These are phyloP conservation scores for Exophiala xenobiotica DNA, from an alignment of 2,329 filamentous ascomycete species.

Conservation along the genomic window DNA sequence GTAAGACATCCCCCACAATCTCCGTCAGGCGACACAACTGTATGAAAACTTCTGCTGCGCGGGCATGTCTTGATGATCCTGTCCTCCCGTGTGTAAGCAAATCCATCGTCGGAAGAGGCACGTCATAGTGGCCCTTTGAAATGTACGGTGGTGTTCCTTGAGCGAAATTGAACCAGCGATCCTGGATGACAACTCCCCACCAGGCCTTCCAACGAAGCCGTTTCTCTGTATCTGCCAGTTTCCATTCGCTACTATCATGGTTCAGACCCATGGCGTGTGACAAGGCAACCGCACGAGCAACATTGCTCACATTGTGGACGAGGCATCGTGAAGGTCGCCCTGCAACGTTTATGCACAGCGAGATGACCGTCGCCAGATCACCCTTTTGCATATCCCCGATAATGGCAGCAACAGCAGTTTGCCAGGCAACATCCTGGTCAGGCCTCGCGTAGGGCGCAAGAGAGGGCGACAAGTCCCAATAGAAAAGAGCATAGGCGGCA, in stretches of 20 bases:
- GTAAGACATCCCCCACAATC: constrained; percentile 47
- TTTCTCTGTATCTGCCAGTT: constrained; percentile 52
- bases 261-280: constrained; percentile 58
- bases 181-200: constrained; percentile 59
- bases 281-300: constrained; percentile 54
- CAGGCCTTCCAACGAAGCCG: constrained; percentile 53
- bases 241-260: constrained; percentile 55
- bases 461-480: constrained; percentile 54
- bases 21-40: constrained; percentile 53
- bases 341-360: constrained; percentile 59
- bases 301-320: constrained; percentile 51
- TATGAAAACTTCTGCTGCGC: constrained; percentile 53
- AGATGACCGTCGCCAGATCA: constrained; percentile 58
- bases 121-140: constrained; percentile 55
- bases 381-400: constrained; percentile 58
- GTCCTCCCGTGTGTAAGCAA: constrained; percentile 40
- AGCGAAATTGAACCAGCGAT: constrained; percentile 57
- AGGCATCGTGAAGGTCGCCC: constrained; percentile 49
- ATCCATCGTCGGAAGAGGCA: constrained; percentile 52
- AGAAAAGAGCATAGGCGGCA: constrained; percentile 58
- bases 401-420: constrained; percentile 59
- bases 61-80: constrained; percentile 42
- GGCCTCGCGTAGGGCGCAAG: constrained; percentile 51
- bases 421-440: constrained; percentile 62
- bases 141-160: constrained; percentile 58